Percentiles rank a stretch among this genome's conserved stretches.
phyloP scores from a whole-genome alignment of 108 stramenopile genomes.

The Nannochloropsis oceanica region DNA sequence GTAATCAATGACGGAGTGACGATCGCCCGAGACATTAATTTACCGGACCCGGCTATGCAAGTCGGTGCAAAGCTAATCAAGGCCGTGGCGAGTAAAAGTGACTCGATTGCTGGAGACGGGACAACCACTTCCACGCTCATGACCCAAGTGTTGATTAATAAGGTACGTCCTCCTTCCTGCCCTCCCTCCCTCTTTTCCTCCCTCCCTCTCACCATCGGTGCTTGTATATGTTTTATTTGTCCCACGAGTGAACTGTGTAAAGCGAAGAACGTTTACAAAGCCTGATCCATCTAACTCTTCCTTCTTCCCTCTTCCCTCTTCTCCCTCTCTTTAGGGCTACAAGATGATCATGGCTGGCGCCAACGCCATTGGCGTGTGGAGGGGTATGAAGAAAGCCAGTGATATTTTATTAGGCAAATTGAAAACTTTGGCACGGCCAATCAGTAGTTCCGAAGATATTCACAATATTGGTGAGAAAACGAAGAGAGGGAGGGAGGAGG shows the following conservation, averaged over 20 bases:
- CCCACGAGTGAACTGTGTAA: no score
- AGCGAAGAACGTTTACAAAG: no score
- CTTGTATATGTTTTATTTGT: neutral
- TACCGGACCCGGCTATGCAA: constrained; percentile 73
- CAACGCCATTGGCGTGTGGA: constrained; percentile 77
- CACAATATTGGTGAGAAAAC: constrained; percentile 85
- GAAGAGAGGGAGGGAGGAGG: constrained; percentile 44
- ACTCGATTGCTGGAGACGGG: constrained; percentile 87
- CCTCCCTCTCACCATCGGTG: neutral
- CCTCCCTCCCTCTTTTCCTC: neutral
- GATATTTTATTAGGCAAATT: constrained; percentile 55
- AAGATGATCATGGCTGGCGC: constrained; percentile 69
- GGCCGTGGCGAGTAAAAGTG: constrained; percentile 80
- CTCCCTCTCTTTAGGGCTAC: constrained; percentile 49
- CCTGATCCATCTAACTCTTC: neutral
- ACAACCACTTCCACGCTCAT: constrained; percentile 91
- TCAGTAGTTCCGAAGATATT: constrained; percentile 61
- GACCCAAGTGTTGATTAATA: constrained; percentile 82
- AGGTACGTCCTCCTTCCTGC: neutral
- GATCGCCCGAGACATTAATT: constrained; percentile 62
- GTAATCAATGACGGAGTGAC: constrained; percentile 94
- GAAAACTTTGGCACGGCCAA: constrained; percentile 60
- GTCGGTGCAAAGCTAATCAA: constrained; percentile 78
- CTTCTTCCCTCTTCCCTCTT: neutral
- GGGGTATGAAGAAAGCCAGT: constrained; percentile 70